Evolutionary conservation across 2,329 filamentous ascomycete species (phyloP).

Genomic region (Tricladium varicosporioides): DNA sequence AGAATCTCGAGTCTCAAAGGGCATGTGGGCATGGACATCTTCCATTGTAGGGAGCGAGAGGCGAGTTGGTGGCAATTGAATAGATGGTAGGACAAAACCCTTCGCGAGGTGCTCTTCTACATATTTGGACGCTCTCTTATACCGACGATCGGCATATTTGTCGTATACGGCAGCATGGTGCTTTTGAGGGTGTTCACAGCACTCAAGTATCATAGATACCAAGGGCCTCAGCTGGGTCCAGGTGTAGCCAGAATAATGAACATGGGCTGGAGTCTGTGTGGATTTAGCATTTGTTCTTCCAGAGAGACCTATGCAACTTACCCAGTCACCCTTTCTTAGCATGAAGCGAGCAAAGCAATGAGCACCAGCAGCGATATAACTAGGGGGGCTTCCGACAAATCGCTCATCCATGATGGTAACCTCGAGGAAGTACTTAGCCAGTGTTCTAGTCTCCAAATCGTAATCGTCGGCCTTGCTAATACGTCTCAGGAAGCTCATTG

Average conservation of each 20-base stretch:
- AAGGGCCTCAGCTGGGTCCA: constrained; percentile 78
- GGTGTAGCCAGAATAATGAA: constrained; percentile 93
- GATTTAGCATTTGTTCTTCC: no score
- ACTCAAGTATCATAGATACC: constrained; percentile 77
- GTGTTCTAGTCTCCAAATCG: constrained; percentile 87
- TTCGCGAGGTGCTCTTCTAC: constrained; percentile 72
- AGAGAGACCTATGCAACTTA: constrained; percentile 46
- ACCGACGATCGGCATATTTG: constrained; percentile 86
- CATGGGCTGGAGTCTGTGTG: constrained; percentile 74
- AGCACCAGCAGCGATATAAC: constrained; percentile 85
- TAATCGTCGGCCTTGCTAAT: constrained; percentile 99
- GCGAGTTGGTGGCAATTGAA: constrained; percentile 16
- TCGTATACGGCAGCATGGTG: constrained; percentile 88
- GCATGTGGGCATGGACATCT: constrained; percentile 22
- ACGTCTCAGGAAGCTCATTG: constrained; percentile 94
- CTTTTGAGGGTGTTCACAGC: constrained; percentile 74
- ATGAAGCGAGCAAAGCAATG: constrained; percentile 90
- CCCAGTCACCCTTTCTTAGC: constrained; percentile 90
- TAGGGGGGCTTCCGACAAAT: constrained; percentile 87
- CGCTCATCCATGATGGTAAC: constrained; percentile 97
- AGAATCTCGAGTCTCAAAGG: constrained; percentile 26
- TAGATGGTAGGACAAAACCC: constrained; percentile 48
- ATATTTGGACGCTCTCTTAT: constrained; percentile 78
- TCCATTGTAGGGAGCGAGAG: constrained; percentile 27
- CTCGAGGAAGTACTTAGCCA: constrained; percentile 98